These are phyloP conservation scores for Phoma sp. DNA, from an alignment of 2,329 filamentous ascomycete species.

Conservation along the genomic window DNA sequence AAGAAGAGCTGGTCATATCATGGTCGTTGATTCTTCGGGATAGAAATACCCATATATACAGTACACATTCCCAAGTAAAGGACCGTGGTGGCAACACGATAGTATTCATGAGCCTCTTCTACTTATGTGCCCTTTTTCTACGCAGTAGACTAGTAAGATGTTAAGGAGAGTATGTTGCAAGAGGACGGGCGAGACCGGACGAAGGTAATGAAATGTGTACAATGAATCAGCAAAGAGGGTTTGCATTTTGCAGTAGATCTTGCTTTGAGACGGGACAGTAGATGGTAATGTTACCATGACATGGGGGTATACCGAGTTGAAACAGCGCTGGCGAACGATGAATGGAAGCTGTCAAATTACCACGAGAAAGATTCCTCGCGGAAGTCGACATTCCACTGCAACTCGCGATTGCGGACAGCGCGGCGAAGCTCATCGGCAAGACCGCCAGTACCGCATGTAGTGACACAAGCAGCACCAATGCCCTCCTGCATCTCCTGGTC, in stretches of 20 bases:
- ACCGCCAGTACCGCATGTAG: constrained; percentile 76
- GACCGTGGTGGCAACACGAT: constrained; percentile 20
- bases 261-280: constrained; percentile 3
- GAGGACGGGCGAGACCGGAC: constrained; percentile 21
- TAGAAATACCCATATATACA: constrained; percentile 13
- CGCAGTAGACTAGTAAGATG: constrained; percentile 25
- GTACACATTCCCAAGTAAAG: constrained; percentile 9
- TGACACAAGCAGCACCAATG: constrained; percentile 86
- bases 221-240: constrained; percentile 26
- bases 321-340: constrained; percentile 14
- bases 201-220: constrained; percentile 36
- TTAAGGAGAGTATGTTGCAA: constrained; percentile 19
- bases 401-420: constrained; percentile 69
- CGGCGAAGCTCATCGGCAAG: constrained; percentile 76
- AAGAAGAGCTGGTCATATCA: neutral
- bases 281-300: constrained; percentile 12
- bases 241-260: constrained; percentile 13
- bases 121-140: constrained; percentile 20
- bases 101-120: constrained; percentile 26
- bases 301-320: constrained; percentile 23
- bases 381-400: constrained; percentile 73
- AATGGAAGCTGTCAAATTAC: constrained; percentile 43
- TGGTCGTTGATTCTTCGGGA: constrained; percentile 6
- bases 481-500: constrained; percentile 81
- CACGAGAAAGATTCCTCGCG: constrained; percentile 78